Evolutionary conservation across 345 rosid genomes (phyloP).

Genomic region (Boechera stricta): DNA sequence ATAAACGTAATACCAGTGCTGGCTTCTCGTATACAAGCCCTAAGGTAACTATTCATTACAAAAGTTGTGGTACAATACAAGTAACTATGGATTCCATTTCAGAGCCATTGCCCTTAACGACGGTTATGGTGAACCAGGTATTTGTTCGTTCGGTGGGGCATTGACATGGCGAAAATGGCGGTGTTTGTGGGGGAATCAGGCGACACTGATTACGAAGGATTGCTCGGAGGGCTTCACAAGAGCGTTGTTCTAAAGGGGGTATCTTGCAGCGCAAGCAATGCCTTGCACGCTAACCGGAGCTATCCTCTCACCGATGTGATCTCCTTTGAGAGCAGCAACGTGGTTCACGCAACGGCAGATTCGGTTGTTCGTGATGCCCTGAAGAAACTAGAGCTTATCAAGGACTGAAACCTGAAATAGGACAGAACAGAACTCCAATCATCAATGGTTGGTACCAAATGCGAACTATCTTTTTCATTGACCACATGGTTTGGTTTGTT

Average conservation of each 20-base stretch:
- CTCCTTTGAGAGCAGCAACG: slow-evolving; percentile 69
- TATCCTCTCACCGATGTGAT: slow-evolving; percentile 88
- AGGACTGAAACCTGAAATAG: slow-evolving; percentile 33
- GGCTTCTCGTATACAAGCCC: slow-evolving; percentile 93
- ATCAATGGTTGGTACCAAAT: slow-evolving; percentile 20
- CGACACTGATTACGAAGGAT: slow-evolving; percentile 93
- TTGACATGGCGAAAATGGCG: slow-evolving; percentile 77
- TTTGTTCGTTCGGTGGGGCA: slow-evolving; percentile 88
- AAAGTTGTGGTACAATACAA: neutral
- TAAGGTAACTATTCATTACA: slow-evolving; percentile 56
- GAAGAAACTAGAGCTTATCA: slow-evolving; percentile 61
- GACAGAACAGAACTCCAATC: neutral
- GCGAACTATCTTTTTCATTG: slow-evolving; percentile 15
- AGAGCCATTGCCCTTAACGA: neutral
- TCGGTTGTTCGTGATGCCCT: slow-evolving; percentile 61
- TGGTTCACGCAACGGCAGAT: slow-evolving; percentile 57
- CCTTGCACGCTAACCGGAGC: slow-evolving; percentile 65
- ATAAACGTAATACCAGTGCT: slow-evolving; percentile 81
- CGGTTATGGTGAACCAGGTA: slow-evolving; percentile 60
- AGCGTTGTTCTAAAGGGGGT: slow-evolving; percentile 75
- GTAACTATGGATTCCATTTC: neutral
- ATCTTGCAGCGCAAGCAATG: slow-evolving; percentile 58
- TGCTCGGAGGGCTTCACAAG: slow-evolving; percentile 89
- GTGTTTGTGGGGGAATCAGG: slow-evolving; percentile 93
- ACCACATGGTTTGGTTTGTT: slow-evolving; percentile 45